Evolutionary conservation across 768 basidiomycete species (phyloP).

Genomic region (Boletus coccyginus): DNA sequence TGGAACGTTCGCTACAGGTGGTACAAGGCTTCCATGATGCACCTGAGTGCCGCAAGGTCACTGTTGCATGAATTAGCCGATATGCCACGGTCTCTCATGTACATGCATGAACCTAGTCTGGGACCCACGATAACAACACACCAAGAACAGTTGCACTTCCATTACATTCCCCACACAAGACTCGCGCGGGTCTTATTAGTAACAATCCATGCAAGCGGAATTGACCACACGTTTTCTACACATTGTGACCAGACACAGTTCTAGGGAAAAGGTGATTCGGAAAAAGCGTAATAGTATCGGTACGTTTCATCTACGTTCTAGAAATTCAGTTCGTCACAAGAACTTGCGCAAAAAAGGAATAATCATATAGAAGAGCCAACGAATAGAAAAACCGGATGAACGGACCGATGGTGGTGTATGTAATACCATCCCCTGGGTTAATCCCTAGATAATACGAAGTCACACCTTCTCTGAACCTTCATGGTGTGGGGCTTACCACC

Average conservation of each 20-base stretch:
- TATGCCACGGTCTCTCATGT: slow-evolving; percentile 6
- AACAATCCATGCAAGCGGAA: slow-evolving; percentile 9
- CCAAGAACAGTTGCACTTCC: slow-evolving; percentile 11
- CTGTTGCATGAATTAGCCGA: not conserved
- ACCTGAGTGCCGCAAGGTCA: not conserved
- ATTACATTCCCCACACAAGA: slow-evolving; percentile 20
- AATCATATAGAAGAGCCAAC: slow-evolving; percentile 38
- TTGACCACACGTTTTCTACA: slow-evolving; percentile 15
- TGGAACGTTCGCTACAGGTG: not conserved
- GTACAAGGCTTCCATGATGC: not conserved
- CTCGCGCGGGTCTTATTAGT: slow-evolving; percentile 2
- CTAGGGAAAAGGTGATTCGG: slow-evolving; percentile 10
- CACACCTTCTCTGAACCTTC: slow-evolving; percentile 29
- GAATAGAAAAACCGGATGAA: slow-evolving; percentile 28
- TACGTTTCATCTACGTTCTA: slow-evolving; percentile 24
- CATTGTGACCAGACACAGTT: slow-evolving; percentile 11
- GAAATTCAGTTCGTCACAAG: slow-evolving; percentile 17
- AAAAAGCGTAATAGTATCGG: slow-evolving; percentile 10
- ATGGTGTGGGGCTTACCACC: slow-evolving; percentile 36
- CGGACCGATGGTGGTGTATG: slow-evolving; percentile 16
- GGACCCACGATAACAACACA: slow-evolving; percentile 2
- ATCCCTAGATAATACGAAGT: slow-evolving; percentile 30
- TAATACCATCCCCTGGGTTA: slow-evolving; percentile 24
- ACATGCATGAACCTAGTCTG: too few relatives aligned
- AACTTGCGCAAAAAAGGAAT: slow-evolving; percentile 36